phyloP scores from a whole-genome alignment of 2,329 filamentous ascomycete genomes.

The Exophiala dermatitidis region DNA sequence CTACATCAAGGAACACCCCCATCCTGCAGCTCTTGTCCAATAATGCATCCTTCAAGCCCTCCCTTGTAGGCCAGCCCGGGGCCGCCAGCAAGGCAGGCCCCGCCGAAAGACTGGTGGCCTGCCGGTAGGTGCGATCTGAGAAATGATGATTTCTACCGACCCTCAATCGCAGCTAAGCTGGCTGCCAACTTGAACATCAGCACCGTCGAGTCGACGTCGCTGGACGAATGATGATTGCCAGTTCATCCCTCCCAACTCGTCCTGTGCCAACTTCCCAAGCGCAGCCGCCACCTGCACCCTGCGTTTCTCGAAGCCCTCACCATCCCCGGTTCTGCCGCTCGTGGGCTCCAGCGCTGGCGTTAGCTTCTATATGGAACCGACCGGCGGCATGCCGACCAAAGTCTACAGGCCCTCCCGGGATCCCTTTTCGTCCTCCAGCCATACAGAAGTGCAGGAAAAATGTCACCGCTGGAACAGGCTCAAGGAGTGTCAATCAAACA shows the following conservation, averaged over 20 bases:
- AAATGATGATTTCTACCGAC: background rate
- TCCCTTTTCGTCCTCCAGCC: background rate
- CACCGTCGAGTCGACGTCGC: background rate
- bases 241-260: background rate
- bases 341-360: slow-evolving; percentile 1
- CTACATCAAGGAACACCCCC: background rate
- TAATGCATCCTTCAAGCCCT: background rate
- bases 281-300: background rate
- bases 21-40: background rate
- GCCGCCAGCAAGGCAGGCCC: slow-evolving; percentile 3
- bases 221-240: background rate
- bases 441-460: background rate
- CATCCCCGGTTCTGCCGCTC: background rate
- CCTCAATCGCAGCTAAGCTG: background rate
- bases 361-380: slow-evolving; percentile 9
- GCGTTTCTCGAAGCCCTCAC: background rate
- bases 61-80: background rate
- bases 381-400: slow-evolving; percentile 13
- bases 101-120: slow-evolving; percentile 5
- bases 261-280: background rate
- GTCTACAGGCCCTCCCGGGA: background rate
- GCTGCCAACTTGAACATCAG: background rate
- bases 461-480: background rate
- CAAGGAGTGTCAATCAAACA: background rate
- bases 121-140: background rate